Base-by-base conservation (phyloP, 2,329 filamentous ascomycete genomes). In the Pleurostoma richardsiae region DNA sequence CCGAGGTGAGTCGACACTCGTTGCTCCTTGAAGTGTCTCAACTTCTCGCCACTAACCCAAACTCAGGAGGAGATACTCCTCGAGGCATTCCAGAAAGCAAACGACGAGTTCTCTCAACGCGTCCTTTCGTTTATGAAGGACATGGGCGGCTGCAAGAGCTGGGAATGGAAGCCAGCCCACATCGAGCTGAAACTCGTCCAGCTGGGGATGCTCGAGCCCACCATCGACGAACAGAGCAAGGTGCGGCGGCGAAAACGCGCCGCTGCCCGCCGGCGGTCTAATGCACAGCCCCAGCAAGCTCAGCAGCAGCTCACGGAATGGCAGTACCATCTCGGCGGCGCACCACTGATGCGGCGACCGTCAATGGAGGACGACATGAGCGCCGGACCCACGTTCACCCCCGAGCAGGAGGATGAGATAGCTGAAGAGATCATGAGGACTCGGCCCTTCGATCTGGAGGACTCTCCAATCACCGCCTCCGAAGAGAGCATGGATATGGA, bases 151-250 rank as follows among this genome's bases (percentile, higher is more conserved):
- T 74, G 73, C 40, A 70, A 71, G 44, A 70, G 72, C 49, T 71
- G 67, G 64, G 69, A 74, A 31, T 74, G 77, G 63, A 79, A 72
- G 50, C 60, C 69, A 4, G 66, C 64, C 30, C 74, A 78, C 49
- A 65, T 80, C 38, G 71, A 77, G 50, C 66, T 71, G 54, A 72
- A 73, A 53, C 63, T 80, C 2, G 70, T 77, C 45, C 69, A 71
- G 49, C 51, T 74, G 39, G 73, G 69, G 45, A 59, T 76, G 42
- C 71, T 76, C 46, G 70, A 76, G 46, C 57, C 71, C 26, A 67
- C 69, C 48, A 59, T 68, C 41, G 66, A 73, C 41, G 60, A 67
- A 29, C 58, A 67, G 19, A 63, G 59, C 10, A 70, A 69, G 42
- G 59, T 62, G 29, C 67, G 72, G 4, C 68, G 72, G n/a, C 67